phyloP scores from a whole-genome alignment of 1,139 yeast species.

The Meyerozyma elateridarum region DNA sequence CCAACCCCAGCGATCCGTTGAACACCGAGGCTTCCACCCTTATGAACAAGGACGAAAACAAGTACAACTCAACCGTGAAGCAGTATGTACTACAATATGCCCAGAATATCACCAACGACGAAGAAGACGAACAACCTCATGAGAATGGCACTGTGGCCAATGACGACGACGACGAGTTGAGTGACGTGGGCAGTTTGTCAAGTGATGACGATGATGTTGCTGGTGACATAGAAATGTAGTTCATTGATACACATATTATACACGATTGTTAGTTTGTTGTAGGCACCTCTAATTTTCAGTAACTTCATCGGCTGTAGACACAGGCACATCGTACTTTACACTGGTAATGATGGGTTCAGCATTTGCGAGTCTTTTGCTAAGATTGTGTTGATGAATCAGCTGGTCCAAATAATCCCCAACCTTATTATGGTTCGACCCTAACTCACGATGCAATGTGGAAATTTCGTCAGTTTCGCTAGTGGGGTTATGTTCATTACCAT shows the following conservation, averaged over 20 bases:
- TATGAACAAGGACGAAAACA: conserved; percentile 64
- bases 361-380: no score
- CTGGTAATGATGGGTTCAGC: no score
- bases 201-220: conserved; percentile 40
- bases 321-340: no score
- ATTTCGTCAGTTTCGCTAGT: conserved; percentile 2
- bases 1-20: conserved; percentile 91
- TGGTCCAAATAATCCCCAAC: no score
- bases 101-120: conserved; percentile 30
- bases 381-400: no score
- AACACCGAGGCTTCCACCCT: conserved; percentile 88
- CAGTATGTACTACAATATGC: conserved; percentile 77
- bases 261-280: no score
- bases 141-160: conserved; percentile 38
- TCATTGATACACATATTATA: neutral
- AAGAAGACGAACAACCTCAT: conserved; percentile 25
- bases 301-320: no score
- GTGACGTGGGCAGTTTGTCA: conserved; percentile 47
- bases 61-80: conserved; percentile 67
- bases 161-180: conserved; percentile 42
- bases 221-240: conserved; percentile 2
- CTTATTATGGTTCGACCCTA: neutral
- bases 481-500: neutral
- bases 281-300: no score
- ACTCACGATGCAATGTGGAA: conserved; percentile 1